Conservation (phyloP, 2,329 filamentous ascomycete species). For the Alternaria solani region DNA sequence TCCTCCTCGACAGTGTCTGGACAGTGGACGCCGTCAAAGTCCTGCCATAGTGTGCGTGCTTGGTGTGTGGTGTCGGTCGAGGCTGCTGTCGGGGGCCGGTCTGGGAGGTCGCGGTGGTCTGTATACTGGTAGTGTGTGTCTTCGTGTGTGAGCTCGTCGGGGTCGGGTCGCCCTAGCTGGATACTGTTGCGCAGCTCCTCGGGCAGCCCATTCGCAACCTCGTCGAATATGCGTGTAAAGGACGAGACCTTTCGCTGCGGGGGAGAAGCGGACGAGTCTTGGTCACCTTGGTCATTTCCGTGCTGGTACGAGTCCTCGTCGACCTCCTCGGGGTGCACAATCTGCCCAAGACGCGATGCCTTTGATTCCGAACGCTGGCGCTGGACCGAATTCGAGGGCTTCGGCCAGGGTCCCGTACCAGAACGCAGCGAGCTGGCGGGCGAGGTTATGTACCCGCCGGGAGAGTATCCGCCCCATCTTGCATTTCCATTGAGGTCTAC, state of each 20-base stretch:
- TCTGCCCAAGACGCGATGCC: slow-evolving; percentile 52
- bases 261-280: slow-evolving; percentile 5
- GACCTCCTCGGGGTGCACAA: slow-evolving; percentile 49
- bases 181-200: slow-evolving; percentile 40
- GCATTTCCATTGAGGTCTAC: slow-evolving; percentile 73
- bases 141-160: slow-evolving; percentile 9
- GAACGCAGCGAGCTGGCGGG: slow-evolving; percentile 68
- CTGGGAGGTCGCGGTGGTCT: slow-evolving; percentile 41
- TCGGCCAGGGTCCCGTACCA: slow-evolving; percentile 52
- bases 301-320: slow-evolving; percentile 20
- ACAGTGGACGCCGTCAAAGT: slow-evolving; percentile 84
- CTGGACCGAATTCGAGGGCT: slow-evolving; percentile 41
- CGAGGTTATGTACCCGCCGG: slow-evolving; percentile 72
- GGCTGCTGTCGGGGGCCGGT: slow-evolving; percentile 61
- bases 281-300: neutral
- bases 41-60: slow-evolving; percentile 72
- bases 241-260: slow-evolving; percentile 44
- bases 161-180: slow-evolving; percentile 17
- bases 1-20: slow-evolving; percentile 57
- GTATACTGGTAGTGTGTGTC: slow-evolving; percentile 16
- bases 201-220: slow-evolving; percentile 46
- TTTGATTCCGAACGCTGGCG: slow-evolving; percentile 52
- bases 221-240: slow-evolving; percentile 49
- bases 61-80: slow-evolving; percentile 71
- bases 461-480: slow-evolving; percentile 74